Evolutionary conservation across 345 rosid species (phyloP), one percentile per base, ranked within the genome.

Genomic region (Erysimum cheiranthoides): DNA sequence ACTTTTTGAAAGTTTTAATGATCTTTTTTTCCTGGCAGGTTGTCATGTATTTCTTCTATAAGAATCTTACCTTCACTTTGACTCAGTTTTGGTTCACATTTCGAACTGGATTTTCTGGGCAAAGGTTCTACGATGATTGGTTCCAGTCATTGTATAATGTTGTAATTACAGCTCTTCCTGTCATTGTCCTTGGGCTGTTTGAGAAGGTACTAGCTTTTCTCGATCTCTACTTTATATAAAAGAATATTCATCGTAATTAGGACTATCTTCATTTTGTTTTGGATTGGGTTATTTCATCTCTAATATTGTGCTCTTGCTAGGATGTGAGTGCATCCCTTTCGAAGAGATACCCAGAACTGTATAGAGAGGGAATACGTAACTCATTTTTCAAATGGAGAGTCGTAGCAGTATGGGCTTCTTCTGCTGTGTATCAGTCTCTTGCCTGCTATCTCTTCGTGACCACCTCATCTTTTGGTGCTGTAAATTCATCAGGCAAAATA

Each of bases 81-180:
- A 95, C 97, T 73, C 99, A 95, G 74, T 95, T 95, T 89, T 95
- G 97, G 99, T 95, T 95, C 86, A 95, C 99, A 81, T 92, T 95
- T 74, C 84, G 86, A 76, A 85, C 97, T 56, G 97, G 97, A 74
- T 95, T 90, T 87, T 95, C 97, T 82, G 99, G 99, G 70, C 99
- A 95, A 84, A 86, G 99, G 79, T 92, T 90, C 79, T 95, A 95
- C 71, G 97, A 95, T 66, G 99, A 95, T 87, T 95, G 99, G 99
- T 95, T 92, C 86, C 97, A 95, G 83, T 95, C 99, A 50, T 74
- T 90, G 72, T 90, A 86, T 74, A 95, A 95, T 68, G 97, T 92
- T 76, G 83, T 95, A 79, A 92, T 95, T 76, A 92, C 96, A 10
- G 92, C 97, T 43, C 83, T 95, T 74, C 99, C 97, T 0, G 99